These are phyloP conservation scores for Clonostachys sp. DNA, from an alignment of 2,329 filamentous ascomycete species.

Conservation along the genomic window DNA sequence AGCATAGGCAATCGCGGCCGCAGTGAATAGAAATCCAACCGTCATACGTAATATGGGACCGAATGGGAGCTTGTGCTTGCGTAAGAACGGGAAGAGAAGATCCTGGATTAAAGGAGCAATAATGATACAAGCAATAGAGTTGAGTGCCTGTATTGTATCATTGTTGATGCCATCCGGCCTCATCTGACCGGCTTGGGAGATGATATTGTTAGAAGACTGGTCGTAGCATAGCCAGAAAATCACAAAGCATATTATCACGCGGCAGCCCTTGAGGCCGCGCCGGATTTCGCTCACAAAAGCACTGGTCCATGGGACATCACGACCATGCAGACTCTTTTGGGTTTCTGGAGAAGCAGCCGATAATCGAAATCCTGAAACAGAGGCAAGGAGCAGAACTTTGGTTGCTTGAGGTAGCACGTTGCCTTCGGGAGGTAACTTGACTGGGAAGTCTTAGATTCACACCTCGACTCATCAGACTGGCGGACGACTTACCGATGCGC, in stretches of 20 bases:
- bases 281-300: conserved; percentile 58
- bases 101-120: conserved; percentile 51
- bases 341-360: conserved; percentile 54
- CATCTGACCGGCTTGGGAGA: conserved; percentile 55
- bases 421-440: conserved; percentile 1
- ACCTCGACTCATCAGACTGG: too few relatives aligned
- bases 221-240: conserved; percentile 65
- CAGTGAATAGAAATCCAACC: conserved; percentile 55
- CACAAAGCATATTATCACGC: conserved; percentile 45
- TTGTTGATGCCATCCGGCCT: conserved; percentile 62
- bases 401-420: conserved; percentile 2
- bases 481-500: too few relatives aligned
- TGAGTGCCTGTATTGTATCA: conserved; percentile 64
- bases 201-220: conserved; percentile 63
- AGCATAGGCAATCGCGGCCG: conserved; percentile 53
- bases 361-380: conserved; percentile 10
- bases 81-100: conserved; percentile 27
- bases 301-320: conserved; percentile 50
- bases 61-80: background rate
- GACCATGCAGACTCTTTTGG: conserved; percentile 38
- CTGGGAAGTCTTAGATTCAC: background rate
- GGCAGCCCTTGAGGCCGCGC: background rate
- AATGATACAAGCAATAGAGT: conserved; percentile 61
- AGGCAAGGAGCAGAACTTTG: conserved; percentile 35
- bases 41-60: conserved; percentile 13